phyloP scores from a whole-genome alignment of 1,284 basidiomycete species.

The Ustilago shanxiensis region DNA sequence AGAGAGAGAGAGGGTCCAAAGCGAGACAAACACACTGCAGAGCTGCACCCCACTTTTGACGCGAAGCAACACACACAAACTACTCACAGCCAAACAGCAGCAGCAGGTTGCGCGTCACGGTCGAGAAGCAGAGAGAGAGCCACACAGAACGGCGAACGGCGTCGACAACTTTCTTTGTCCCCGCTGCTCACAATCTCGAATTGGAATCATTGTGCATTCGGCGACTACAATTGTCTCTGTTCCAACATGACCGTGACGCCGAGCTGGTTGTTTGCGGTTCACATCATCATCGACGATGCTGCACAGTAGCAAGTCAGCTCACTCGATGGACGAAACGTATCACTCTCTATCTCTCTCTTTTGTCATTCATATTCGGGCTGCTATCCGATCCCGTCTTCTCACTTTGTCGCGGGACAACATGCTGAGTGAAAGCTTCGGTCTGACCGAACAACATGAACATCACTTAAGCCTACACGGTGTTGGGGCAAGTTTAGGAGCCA shows the following conservation, averaged over 20 bases:
- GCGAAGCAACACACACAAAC: background rate
- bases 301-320: background rate
- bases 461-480: no score
- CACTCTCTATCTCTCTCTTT: background rate
- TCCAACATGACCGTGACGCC: background rate
- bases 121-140: background rate
- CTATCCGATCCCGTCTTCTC: background rate
- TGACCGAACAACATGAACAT: background rate
- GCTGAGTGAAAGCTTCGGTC: constrained; percentile 4
- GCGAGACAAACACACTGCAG: constrained; percentile 3
- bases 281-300: background rate
- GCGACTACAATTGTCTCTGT: background rate
- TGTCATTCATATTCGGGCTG: background rate
- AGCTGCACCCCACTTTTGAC: background rate
- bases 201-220: background rate
- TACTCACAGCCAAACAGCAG: no score
- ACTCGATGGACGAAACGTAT: background rate
- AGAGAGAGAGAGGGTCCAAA: constrained; percentile 6
- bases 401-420: background rate
- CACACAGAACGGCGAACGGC: no score
- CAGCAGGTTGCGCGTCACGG: background rate
- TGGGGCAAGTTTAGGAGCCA: no score
- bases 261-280: background rate
- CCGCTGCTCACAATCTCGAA: background rate
- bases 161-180: background rate